Percentiles rank a stretch among this genome's conserved stretches.
Conservation (phyloP, 768 basidiomycete species). For the Agaricus subrufescens region DNA sequence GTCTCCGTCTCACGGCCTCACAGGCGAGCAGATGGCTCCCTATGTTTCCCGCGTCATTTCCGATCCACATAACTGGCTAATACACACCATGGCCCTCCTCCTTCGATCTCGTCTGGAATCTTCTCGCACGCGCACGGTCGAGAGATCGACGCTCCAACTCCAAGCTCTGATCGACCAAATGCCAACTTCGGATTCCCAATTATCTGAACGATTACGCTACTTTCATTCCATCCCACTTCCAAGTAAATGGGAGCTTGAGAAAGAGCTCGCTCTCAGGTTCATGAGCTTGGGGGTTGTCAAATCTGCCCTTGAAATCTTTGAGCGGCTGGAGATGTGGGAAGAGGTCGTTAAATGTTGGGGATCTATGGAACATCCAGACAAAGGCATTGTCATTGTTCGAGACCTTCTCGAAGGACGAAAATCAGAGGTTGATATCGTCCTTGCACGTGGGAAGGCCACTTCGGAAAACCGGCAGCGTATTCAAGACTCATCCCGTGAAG, state of each 20-base stretch:
- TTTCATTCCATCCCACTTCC: slow-evolving; percentile 82
- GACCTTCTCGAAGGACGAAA: slow-evolving; percentile 83
- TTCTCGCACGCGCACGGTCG: slow-evolving; percentile 84
- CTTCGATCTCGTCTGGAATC: slow-evolving; percentile 91
- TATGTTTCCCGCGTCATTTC: slow-evolving; percentile 87
- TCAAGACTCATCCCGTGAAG: slow-evolving; percentile 68
- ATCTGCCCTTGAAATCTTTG: slow-evolving; percentile 91
- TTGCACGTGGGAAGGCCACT: slow-evolving; percentile 52
- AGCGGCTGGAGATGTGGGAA: slow-evolving; percentile 98
- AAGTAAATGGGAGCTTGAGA: slow-evolving; percentile 90
- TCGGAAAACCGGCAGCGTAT: slow-evolving; percentile 34
- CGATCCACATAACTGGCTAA: slow-evolving; percentile 91
- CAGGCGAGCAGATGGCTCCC: slow-evolving; percentile 87
- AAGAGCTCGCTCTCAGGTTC: slow-evolving; percentile 82
- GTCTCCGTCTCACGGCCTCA: slow-evolving; percentile 86
- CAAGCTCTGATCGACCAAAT: slow-evolving; percentile 97
- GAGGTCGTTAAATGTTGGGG: slow-evolving; percentile 89
- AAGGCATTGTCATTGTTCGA: slow-evolving; percentile 74
- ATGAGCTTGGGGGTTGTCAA: slow-evolving; percentile 82
- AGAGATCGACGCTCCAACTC: slow-evolving; percentile 87
- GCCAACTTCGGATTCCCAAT: slow-evolving; percentile 76
- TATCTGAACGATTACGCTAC: slow-evolving; percentile 72
- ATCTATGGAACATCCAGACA: slow-evolving; percentile 72
- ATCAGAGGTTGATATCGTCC: slow-evolving; percentile 74
- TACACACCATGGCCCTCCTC: slow-evolving; percentile 95